phyloP scores from a whole-genome alignment of 495 filamentous ascomycete species.

The Hypoxylon perforatum region DNA sequence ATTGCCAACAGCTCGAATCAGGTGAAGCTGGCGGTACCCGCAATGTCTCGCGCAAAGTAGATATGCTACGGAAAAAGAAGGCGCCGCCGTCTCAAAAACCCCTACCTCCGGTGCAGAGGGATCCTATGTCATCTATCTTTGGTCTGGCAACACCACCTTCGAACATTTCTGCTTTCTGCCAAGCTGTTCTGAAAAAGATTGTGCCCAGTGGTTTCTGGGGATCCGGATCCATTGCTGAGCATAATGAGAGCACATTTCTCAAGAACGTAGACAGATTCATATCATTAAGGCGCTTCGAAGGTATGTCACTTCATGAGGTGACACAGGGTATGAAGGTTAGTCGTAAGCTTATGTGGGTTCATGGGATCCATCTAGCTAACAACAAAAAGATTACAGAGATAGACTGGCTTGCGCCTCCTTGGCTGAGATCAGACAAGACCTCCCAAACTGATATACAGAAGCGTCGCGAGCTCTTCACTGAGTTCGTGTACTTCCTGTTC shows the following conservation, averaged over 20 bases:
- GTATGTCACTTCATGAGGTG: conserved; percentile 79
- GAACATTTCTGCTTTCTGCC: conserved; percentile 88
- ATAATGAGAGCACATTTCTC: conserved; percentile 71
- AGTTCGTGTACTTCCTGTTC: conserved; percentile 91
- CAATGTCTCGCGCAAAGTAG: conserved; percentile 22
- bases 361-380: conserved; percentile 20
- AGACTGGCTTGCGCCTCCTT: conserved; percentile 75
- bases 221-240: conserved; percentile 54
- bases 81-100: conserved; percentile 29
- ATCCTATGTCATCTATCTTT: conserved; percentile 57
- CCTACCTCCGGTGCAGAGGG: conserved; percentile 8
- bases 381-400: conserved; percentile 68
- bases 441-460: conserved; percentile 79
- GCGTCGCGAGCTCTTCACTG: conserved; percentile 79
- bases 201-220: conserved; percentile 85
- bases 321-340: conserved; percentile 79
- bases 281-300: conserved; percentile 81
- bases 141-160: conserved; percentile 77
- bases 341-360: not conserved
- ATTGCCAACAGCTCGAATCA: conserved; percentile 18
- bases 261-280: conserved; percentile 80
- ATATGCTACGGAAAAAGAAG: conserved; percentile 10
- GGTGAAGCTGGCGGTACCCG: conserved; percentile 6
- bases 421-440: conserved; percentile 60
- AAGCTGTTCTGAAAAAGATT: conserved; percentile 76